A percentile compares a stretch with the other conserved stretches of the same genome.
Evolutionary conservation across 208 protist species (phyloP).

Genomic region (Herpetomonas tarakana): DNA sequence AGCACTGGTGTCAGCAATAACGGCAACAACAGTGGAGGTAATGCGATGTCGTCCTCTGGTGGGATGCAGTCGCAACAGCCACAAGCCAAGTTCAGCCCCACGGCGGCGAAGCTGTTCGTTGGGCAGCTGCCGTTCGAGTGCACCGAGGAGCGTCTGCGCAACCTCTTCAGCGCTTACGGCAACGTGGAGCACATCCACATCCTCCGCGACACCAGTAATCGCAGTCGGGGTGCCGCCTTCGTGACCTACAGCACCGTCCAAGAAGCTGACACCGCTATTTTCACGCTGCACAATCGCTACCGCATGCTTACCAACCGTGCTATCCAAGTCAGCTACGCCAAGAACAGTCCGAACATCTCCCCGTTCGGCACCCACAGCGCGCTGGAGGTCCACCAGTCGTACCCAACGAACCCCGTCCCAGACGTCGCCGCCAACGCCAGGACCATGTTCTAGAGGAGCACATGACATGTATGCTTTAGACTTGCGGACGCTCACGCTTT

Average conservation of each 20-base stretch:
- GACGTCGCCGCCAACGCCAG: constrained; percentile 47
- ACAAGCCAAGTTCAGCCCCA: constrained; percentile 21
- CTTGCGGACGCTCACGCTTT: too few relatives aligned
- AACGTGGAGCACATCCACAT: constrained; percentile 87
- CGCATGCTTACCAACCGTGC: constrained; percentile 85
- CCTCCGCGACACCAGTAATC: constrained; percentile 75
- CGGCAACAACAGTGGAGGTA: constrained; percentile 14
- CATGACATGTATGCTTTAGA: neutral
- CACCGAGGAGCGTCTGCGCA: constrained; percentile 73
- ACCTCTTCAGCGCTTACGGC: constrained; percentile 85
- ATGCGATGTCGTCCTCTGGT: neutral
- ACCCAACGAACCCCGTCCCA: constrained; percentile 83
- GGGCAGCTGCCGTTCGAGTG: constrained; percentile 86
- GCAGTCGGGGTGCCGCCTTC: constrained; percentile 82
- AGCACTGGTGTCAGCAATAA: constrained; percentile 17
- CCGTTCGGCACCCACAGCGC: constrained; percentile 76
- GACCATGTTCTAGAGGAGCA: neutral
- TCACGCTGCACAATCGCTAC: constrained; percentile 86
- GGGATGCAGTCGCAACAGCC: constrained; percentile 1
- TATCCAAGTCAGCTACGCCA: constrained; percentile 89
- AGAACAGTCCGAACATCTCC: constrained; percentile 86
- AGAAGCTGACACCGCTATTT: constrained; percentile 86
- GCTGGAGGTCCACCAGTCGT: constrained; percentile 75
- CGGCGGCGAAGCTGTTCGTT: constrained; percentile 80
- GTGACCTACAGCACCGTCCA: constrained; percentile 78